These are phyloP conservation scores for Phytophthora citricola DNA, from an alignment of 352 stramenopile species.

Conservation along the genomic window DNA sequence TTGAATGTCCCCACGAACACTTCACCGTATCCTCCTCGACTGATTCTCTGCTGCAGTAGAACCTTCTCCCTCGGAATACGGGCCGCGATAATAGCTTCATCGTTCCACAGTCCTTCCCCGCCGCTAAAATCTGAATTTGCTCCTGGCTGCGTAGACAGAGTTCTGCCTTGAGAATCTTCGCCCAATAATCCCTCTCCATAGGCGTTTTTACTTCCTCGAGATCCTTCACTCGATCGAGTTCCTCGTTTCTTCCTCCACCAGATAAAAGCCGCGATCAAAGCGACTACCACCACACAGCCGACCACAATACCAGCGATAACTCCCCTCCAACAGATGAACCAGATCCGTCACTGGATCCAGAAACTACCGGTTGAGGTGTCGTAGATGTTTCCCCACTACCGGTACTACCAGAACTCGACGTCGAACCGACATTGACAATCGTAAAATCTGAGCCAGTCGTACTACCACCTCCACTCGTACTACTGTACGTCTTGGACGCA, in stretches of 20 bases:
- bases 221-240: background rate
- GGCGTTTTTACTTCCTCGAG: constrained; percentile 1
- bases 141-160: constrained; percentile 4
- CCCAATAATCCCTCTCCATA: constrained; percentile 15
- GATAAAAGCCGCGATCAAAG: constrained; percentile 6
- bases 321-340: constrained; percentile 17
- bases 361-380: background rate
- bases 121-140: constrained; percentile 1
- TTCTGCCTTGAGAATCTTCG: constrained; percentile 21
- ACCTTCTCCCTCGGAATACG: constrained; percentile 50
- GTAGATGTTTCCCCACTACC: constrained; percentile 1
- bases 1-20: constrained; percentile 49
- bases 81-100: constrained; percentile 31
- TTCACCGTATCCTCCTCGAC: constrained; percentile 49
- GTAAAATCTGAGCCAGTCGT: constrained; percentile 20
- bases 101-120: constrained; percentile 25
- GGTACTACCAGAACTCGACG: background rate
- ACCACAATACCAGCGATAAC: constrained; percentile 28
- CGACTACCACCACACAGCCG: constrained; percentile 7
- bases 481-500: constrained; percentile 14
- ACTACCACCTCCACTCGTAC: constrained; percentile 9
- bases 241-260: constrained; percentile 11
- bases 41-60: constrained; percentile 34
- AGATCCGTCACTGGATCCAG: background rate
- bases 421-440: constrained; percentile 14